Evolutionary conservation across 192 early-diverging fungal species (phyloP).

Genomic region (Chytriomyces sp.): DNA sequence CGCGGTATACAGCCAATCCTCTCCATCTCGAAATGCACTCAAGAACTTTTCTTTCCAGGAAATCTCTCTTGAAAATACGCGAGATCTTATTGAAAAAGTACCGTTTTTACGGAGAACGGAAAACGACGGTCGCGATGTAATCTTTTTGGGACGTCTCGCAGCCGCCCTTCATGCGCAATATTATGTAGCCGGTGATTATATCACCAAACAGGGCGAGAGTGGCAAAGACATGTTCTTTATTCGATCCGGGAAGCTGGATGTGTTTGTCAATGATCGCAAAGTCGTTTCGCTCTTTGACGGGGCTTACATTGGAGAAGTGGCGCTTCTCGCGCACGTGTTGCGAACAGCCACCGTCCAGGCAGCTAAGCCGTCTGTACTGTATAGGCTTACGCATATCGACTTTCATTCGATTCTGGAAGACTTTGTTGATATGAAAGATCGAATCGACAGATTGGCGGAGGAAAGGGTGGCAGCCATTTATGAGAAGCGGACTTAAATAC

Average conservation of each 20-base stretch:
- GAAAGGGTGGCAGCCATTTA: no score
- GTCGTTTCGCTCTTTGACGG: slow-evolving; percentile 26
- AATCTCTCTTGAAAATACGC: slow-evolving; percentile 25
- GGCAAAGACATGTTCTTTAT: slow-evolving; percentile 37
- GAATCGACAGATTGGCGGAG: not conserved
- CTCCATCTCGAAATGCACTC: not conserved
- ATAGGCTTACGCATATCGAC: not conserved
- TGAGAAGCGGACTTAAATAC: no score
- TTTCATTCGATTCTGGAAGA: slow-evolving; percentile 1
- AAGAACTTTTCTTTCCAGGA: slow-evolving; percentile 7
- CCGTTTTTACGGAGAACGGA: slow-evolving; percentile 15
- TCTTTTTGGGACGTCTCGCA: slow-evolving; percentile 18
- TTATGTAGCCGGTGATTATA: slow-evolving; percentile 30
- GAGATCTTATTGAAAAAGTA: no score
- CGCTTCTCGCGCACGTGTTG: not conserved
- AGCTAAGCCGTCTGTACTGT: not conserved
- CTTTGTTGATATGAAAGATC: not conserved
- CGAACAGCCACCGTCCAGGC: not conserved
- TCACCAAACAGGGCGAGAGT: slow-evolving; percentile 28
- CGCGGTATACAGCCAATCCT: slow-evolving; percentile 39
- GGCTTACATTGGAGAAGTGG: slow-evolving; percentile 35
- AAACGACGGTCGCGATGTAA: slow-evolving; percentile 28
- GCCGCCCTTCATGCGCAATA: slow-evolving; percentile 17
- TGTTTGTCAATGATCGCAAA: slow-evolving; percentile 24
- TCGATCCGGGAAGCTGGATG: slow-evolving; percentile 24